phyloP scores from a whole-genome alignment of 306 rosid species.

The Alnus glutinosa region DNA sequence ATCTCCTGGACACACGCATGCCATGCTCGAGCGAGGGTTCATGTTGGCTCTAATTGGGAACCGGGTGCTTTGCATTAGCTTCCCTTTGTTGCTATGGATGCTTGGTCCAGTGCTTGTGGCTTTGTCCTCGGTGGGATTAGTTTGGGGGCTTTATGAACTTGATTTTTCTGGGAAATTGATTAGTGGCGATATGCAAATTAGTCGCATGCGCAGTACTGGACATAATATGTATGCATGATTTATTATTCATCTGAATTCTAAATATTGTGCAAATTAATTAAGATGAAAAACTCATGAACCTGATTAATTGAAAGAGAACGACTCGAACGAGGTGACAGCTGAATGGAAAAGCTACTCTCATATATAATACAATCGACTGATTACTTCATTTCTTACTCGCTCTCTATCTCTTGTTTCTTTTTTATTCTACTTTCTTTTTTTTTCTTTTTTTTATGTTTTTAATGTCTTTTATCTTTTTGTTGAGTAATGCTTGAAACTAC shows the following conservation, averaged over 20 bases:
- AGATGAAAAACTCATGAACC: too few species aligned
- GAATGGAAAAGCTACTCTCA: neutral
- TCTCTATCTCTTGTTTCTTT: too few species aligned
- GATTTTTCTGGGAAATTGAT: conserved; percentile 56
- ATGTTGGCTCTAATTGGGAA: conserved; percentile 56
- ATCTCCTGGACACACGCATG: conserved; percentile 26
- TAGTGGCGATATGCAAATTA: conserved; percentile 14
- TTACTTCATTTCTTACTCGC: too few species aligned
- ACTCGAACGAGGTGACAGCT: neutral
- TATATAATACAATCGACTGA: too few species aligned
- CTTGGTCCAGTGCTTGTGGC: conserved; percentile 57
- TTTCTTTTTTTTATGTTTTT: too few species aligned
- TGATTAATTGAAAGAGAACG: neutral
- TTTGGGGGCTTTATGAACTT: conserved; percentile 52
- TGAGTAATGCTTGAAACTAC: too few species aligned
- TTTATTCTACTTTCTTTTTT: neutral
- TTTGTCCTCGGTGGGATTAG: conserved; percentile 52
- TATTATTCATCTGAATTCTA: neutral
- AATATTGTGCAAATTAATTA: neutral
- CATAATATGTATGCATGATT: neutral
- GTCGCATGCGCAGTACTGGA: neutral
- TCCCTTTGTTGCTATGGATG: conserved; percentile 76
- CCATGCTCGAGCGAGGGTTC: conserved; percentile 62
- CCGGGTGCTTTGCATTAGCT: conserved; percentile 54
- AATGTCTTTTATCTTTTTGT: too few species aligned